Conservation (phyloP, 805 yeast genomes). For the Teunomyces cretensis region DNA sequence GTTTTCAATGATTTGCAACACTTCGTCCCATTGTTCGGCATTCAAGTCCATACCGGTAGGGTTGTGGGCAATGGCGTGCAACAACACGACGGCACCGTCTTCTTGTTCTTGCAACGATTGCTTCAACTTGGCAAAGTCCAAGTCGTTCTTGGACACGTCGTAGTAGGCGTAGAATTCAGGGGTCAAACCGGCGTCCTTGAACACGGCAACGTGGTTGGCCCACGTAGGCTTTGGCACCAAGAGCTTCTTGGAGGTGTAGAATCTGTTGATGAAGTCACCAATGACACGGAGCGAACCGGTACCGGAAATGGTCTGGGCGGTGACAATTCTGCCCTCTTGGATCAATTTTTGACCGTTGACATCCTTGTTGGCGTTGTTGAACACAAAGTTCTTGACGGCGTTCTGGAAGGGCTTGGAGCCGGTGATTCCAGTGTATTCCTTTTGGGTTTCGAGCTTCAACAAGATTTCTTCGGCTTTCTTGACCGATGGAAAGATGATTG, state of each 20-base stretch:
- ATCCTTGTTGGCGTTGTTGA: constrained; percentile 57
- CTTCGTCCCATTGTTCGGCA: constrained; percentile 73
- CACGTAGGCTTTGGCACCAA: constrained; percentile 87
- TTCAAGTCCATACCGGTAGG: constrained; percentile 96
- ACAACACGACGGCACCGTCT: constrained; percentile 62
- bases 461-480: constrained; percentile 59
- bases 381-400: constrained; percentile 69
- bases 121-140: constrained; percentile 66
- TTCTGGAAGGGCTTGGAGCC: constrained; percentile 71
- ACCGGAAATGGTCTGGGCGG: constrained; percentile 90
- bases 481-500: constrained; percentile 83
- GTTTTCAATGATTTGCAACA: constrained; percentile 59
- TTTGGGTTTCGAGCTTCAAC: constrained; percentile 53
- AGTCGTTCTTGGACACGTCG: constrained; percentile 56
- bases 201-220: constrained; percentile 89
- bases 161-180: constrained; percentile 70
- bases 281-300: constrained; percentile 91
- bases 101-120: constrained; percentile 55
- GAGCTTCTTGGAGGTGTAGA: constrained; percentile 55
- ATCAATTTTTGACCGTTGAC: constrained; percentile 55
- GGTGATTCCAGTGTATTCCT: constrained; percentile 84
- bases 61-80: constrained; percentile 96
- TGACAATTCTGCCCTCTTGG: constrained; percentile 64
- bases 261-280: constrained; percentile 69
- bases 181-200: constrained; percentile 67